These are phyloP conservation scores for Polygonum maritimum DNA, from an alignment of 148 eudicot genomes.

Conservation along the genomic window DNA sequence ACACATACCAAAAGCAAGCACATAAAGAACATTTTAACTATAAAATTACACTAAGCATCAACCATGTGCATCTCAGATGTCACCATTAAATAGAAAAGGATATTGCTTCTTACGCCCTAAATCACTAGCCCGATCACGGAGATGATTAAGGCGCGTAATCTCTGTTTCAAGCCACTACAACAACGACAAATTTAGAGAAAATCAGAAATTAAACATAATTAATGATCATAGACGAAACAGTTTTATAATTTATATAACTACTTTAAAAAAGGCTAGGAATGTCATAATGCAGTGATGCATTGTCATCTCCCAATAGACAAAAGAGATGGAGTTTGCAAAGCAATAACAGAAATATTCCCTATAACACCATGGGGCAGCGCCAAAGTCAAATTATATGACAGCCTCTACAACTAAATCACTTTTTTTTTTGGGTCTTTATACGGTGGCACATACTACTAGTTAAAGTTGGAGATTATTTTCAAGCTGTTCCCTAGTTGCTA, in stretches of 20 bases:
- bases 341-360: background rate
- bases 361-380: background rate
- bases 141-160: conserved; percentile 69
- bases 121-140: conserved; percentile 97
- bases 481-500: no score
- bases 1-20: background rate
- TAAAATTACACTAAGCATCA: background rate
- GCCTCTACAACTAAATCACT: background rate
- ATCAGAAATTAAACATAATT: background rate
- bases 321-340: background rate
- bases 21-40: background rate
- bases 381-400: background rate
- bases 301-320: background rate
- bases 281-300: background rate
- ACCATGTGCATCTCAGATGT: background rate
- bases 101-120: conserved; percentile 85
- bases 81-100: conserved; percentile 40
- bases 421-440: no score
- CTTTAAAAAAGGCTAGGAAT: background rate
- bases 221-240: background rate
- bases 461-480: no score
- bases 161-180: conserved; percentile 95
- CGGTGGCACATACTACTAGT: no score
- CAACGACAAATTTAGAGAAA: conserved; percentile 7
- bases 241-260: background rate